Evolutionary conservation across 495 filamentous ascomycete genomes (phyloP).

Genomic region (Aspergillus ellipticus): DNA sequence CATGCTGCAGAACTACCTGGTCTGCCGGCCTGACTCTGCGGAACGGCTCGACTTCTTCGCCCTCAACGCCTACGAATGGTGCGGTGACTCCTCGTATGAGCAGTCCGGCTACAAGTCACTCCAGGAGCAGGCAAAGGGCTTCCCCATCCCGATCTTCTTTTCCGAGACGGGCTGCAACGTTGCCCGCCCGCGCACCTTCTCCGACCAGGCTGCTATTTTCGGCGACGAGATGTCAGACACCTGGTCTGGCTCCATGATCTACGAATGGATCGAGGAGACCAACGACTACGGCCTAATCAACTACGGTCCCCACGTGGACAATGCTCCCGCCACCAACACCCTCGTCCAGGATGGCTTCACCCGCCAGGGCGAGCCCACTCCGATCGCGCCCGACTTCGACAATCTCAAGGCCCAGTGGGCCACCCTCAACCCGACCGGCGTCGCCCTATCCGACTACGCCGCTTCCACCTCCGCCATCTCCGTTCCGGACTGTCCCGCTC

Average conservation of each 20-base stretch:
- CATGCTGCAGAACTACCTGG: slow-evolving; percentile 84
- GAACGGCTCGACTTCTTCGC: slow-evolving; percentile 80
- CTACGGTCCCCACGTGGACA: slow-evolving; percentile 53
- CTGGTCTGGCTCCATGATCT: slow-evolving; percentile 83
- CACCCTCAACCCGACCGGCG: slow-evolving; percentile 63
- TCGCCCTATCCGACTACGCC: slow-evolving; percentile 60
- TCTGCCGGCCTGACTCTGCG: slow-evolving; percentile 63
- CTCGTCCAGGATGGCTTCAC: slow-evolving; percentile 60
- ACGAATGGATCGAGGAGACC: slow-evolving; percentile 85
- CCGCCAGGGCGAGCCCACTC: slow-evolving; percentile 68
- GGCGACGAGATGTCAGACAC: slow-evolving; percentile 64
- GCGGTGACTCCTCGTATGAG: slow-evolving; percentile 58
- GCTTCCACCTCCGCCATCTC: slow-evolving; percentile 53
- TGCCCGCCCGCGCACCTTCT: slow-evolving; percentile 63
- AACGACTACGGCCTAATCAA: slow-evolving; percentile 83
- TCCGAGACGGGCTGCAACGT: slow-evolving; percentile 78
- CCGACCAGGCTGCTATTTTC: slow-evolving; percentile 75
- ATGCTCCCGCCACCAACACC: slow-evolving; percentile 30
- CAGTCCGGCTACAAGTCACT: slow-evolving; percentile 69
- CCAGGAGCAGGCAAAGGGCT: slow-evolving; percentile 52
- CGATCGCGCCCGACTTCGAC: slow-evolving; percentile 69
- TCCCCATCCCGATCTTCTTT: slow-evolving; percentile 79
- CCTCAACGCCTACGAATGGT: slow-evolving; percentile 90
- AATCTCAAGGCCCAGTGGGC: slow-evolving; percentile 79
- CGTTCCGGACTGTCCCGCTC: slow-evolving; percentile 63